Base-by-base conservation (phyloP, 768 basidiomycete species). In the Naematelia encephala region DNA sequence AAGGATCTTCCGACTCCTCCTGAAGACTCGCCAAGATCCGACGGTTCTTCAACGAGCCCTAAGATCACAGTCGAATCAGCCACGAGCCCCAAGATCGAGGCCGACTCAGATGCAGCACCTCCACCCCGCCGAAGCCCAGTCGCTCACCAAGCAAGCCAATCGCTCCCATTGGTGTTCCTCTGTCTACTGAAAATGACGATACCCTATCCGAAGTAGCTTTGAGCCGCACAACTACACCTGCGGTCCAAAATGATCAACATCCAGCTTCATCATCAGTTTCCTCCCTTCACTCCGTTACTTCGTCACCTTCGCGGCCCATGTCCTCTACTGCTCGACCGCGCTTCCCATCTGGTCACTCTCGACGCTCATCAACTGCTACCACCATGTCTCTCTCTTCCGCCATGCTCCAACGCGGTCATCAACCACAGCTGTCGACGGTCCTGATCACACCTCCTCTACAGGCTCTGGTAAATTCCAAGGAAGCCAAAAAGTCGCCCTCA, bases 391-490 rank as follows among this genome's bases (percentile, higher is more conserved):
- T 72, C 19, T 62, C 66, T 13, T 56, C 62, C 14, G 34, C 8
- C 34, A 8, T 39, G 34, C 34, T 16, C 16, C 34, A 8, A 16
- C 52, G 53, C 16, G 29, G 59, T 23, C 23, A 56, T 28, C 54
- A 56, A 19, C 26, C 25, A 10, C 70, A 73, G 50, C 62, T 77
- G 1, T 77, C 75, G 2, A 61, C 72, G 1, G 75, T 73, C 19
- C 62, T 75, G 48, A 73, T 78, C 52, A 75, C 87, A 4, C 87
- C 89, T 12, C 91, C 92, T 3, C 78, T 96, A 60, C 90, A 94
- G 72, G 85, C 84, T 5, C 92, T 96, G 72, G 84, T 87, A 34
- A 80, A 87, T 12, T 94, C 92, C 0, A 89, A 87, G 72, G 92
- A 94, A 72, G 91, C 91, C 13, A 90, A 86, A 63, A 85, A 88